These are phyloP conservation scores for Musa schizocarpa DNA, from an alignment of 176 grass and related monocot genomes.

Conservation along the genomic window DNA sequence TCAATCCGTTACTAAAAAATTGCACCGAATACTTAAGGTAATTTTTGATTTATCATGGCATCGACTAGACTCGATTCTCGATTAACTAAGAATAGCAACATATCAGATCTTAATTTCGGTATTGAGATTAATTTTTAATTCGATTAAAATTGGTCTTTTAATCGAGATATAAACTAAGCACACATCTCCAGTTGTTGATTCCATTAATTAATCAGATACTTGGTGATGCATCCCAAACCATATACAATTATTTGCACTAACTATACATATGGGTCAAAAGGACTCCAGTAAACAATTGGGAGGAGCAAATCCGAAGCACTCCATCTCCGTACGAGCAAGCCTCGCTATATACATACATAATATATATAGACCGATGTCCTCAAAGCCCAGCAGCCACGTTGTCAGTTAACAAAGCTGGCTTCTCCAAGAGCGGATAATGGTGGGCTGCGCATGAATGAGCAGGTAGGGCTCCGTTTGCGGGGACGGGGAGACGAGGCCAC, in stretches of 20 bases:
- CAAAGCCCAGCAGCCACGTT: neutral
- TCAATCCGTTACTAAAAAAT: too few species aligned
- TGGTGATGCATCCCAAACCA: neutral
- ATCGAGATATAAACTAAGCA: too few species aligned
- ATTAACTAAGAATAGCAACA: too few species aligned
- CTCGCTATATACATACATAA: too few species aligned
- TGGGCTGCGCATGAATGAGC: neutral
- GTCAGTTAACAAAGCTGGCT: neutral
- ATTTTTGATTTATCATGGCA: too few species aligned
- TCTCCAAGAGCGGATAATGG: neutral
- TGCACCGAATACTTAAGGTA: too few species aligned
- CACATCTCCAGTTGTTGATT: neutral
- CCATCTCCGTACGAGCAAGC: too few species aligned
- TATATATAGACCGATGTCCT: neutral
- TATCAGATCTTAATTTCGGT: too few species aligned
- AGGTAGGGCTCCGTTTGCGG: neutral
- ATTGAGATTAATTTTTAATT: too few species aligned
- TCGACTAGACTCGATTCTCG: too few species aligned
- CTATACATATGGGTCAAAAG: neutral
- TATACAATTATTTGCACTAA: slow-evolving; percentile 4
- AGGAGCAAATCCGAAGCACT: too few species aligned
- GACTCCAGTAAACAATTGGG: neutral
- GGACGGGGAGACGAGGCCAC: slow-evolving; percentile 2
- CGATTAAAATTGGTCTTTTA: too few species aligned
- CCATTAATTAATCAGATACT: neutral